Conservation (phyloP, 1,284 basidiomycete species). For the Ganoderma resinaceum region DNA sequence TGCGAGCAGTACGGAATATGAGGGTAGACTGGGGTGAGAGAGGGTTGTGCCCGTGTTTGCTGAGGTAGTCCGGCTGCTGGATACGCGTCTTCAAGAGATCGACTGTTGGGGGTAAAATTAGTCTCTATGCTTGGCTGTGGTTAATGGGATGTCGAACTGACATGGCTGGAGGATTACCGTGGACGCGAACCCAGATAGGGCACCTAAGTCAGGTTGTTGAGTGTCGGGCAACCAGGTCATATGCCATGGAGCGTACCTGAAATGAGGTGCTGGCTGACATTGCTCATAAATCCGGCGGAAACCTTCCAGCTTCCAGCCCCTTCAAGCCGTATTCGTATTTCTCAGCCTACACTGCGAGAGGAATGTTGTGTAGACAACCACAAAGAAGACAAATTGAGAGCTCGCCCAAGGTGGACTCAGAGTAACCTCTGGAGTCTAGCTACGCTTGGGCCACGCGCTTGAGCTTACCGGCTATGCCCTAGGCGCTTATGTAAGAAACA, state of each 20-base stretch:
- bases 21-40: constrained; percentile 27
- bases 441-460: no score
- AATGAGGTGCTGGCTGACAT: constrained; percentile 75
- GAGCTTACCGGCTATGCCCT: no score
- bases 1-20: constrained; percentile 59
- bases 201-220: constrained; percentile 52
- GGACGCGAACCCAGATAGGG: constrained; percentile 76
- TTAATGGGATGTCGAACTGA: constrained; percentile 42
- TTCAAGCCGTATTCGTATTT: background rate
- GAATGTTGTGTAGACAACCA: background rate
- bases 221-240: constrained; percentile 2
- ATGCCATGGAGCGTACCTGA: constrained; percentile 57
- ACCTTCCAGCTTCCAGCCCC: constrained; percentile 8
- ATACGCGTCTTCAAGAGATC: constrained; percentile 90
- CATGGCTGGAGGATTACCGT: constrained; percentile 81
- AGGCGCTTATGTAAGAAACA: constrained; percentile 17
- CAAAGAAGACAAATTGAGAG: background rate
- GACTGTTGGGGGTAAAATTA: constrained; percentile 53
- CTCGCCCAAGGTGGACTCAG: no score
- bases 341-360: constrained; percentile 1
- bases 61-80: constrained; percentile 72
- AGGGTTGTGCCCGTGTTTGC: constrained; percentile 43
- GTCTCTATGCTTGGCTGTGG: background rate
- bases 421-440: no score
- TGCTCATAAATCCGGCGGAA: constrained; percentile 55